Evolutionary conservation across 768 basidiomycete genomes (phyloP).

Genomic region (Termitomyces sp.): DNA sequence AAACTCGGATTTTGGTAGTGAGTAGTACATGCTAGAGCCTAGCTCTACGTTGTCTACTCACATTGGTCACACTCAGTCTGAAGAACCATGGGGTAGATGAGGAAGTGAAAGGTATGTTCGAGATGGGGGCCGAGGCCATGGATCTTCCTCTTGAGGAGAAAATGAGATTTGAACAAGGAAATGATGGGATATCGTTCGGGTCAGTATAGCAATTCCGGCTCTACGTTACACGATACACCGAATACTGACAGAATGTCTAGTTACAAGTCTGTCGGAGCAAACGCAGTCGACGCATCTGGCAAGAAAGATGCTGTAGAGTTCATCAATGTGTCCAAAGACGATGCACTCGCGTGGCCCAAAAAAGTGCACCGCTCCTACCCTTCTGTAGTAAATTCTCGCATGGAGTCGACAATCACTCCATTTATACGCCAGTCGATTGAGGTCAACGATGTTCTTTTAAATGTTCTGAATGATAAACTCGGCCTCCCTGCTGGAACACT

Average conservation of each 20-base stretch:
- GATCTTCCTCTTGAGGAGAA: conserved; percentile 52
- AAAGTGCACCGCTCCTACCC: conserved; percentile 58
- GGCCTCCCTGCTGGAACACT: conserved; percentile 50
- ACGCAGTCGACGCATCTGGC: conserved; percentile 59
- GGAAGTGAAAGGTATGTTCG: conserved; percentile 49
- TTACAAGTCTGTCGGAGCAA: conserved; percentile 63
- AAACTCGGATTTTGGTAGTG: conserved; percentile 68
- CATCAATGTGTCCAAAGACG: conserved; percentile 68
- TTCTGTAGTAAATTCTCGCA: conserved; percentile 40
- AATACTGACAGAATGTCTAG: conserved; percentile 16
- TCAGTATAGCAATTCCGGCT: conserved; percentile 11
- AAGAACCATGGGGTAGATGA: conserved; percentile 54
- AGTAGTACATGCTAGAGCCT: conserved; percentile 20
- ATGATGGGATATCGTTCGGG: conserved; percentile 39
- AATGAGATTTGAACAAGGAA: conserved; percentile 55
- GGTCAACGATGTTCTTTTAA: conserved; percentile 49
- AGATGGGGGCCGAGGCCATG: conserved; percentile 53
- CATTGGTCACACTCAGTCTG: conserved; percentile 29
- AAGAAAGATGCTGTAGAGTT: conserved; percentile 57
- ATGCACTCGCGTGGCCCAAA: conserved; percentile 56
- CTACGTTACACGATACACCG: too few species aligned
- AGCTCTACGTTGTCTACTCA: not conserved
- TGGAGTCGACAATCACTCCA: conserved; percentile 44
- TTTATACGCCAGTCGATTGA: conserved; percentile 57
- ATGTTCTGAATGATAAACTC: conserved; percentile 52